Base-by-base conservation (phyloP, 2,329 filamentous ascomycete genomes). In the Cadophora malorum region DNA sequence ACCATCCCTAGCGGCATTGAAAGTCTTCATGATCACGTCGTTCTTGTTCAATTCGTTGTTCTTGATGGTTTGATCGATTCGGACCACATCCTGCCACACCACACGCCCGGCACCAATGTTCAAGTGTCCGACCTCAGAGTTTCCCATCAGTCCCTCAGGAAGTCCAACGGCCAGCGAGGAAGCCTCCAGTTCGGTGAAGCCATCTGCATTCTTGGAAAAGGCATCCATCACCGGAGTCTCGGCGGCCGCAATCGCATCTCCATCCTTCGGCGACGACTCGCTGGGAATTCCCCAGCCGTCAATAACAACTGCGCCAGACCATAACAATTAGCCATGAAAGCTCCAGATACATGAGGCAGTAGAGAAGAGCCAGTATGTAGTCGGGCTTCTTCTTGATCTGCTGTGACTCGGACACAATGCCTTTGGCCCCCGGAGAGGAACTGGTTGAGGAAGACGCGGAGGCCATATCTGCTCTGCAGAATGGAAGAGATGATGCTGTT, bases 101-200 rank as follows among this genome's bases (percentile, higher is more conserved):
- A 99, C 96, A 77, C 96, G 88, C 67, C 96, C 96, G 68, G 96
- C 96, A 76, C 96, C 96, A 80, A 99, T 98, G 86, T 99, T 99
- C 84, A 99, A 83, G 82, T 99, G 96, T 70, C 96, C 96, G 80
- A 99, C 96, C 82, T 99, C 96, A 75, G 93, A 97, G 86, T 99
- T 99, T 73, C 96, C 96, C 96, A 99, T 99, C 74, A 99, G 85
- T 68, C 96, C 96, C 79, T 99, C 94, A 23, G 96, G 96, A 64
- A 99, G 88, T 73, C 96, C 96, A 73, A 99, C 96, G 56, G 96
- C 96, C 69, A 97, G 88, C 53, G 96, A 98, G 2, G 96, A 98
- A 67, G 96, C 96, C 76, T 99, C 96, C 70, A 99, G 90, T 83
- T 96, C 90, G 72, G 92, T 93, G 83, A 91, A 99, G 70, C 94